Evolutionary conservation across 768 basidiomycete species (phyloP).

Genomic region (Phlegmacium glaucopus): DNA sequence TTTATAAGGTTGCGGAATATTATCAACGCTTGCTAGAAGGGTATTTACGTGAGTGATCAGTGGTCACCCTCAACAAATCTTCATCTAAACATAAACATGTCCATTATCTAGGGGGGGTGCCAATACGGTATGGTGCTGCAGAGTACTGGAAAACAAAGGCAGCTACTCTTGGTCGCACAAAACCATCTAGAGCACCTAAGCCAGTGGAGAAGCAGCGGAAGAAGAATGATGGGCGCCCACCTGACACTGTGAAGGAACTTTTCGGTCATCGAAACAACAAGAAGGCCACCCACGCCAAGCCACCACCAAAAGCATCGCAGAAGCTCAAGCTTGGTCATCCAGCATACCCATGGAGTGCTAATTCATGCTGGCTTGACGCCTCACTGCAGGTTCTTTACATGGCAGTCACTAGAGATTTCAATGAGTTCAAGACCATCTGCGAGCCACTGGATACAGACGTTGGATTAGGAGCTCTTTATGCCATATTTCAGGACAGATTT

Average conservation of each 20-base stretch:
- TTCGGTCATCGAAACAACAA: background rate
- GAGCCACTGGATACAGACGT: background rate
- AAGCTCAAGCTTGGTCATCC: background rate
- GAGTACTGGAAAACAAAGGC: constrained; percentile 24
- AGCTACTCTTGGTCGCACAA: constrained; percentile 16
- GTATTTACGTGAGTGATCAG: constrained; percentile 1
- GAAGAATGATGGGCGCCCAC: constrained; percentile 23
- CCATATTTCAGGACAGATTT: too few species aligned
- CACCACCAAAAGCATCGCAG: background rate
- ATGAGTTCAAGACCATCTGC: background rate
- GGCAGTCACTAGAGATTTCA: background rate
- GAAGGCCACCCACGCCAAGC: background rate
- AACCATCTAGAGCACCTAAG: constrained; percentile 11
- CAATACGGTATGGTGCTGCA: constrained; percentile 18
- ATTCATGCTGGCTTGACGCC: constrained; percentile 18
- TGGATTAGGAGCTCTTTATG: background rate
- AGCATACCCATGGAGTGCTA: constrained; percentile 11
- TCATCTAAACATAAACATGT: too few species aligned
- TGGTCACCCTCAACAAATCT: too few species aligned
- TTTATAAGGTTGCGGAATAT: constrained; percentile 15
- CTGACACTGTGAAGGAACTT: constrained; percentile 16
- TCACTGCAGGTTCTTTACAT: constrained; percentile 14
- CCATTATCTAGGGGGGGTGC: constrained; percentile 14
- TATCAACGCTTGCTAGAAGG: constrained; percentile 14
- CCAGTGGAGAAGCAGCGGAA: constrained; percentile 9